Evolutionary conservation across 139 green algal species (phyloP), one percentile per base, ranked within the genome.

Genomic region (Chlamydomonas urium): DNA sequence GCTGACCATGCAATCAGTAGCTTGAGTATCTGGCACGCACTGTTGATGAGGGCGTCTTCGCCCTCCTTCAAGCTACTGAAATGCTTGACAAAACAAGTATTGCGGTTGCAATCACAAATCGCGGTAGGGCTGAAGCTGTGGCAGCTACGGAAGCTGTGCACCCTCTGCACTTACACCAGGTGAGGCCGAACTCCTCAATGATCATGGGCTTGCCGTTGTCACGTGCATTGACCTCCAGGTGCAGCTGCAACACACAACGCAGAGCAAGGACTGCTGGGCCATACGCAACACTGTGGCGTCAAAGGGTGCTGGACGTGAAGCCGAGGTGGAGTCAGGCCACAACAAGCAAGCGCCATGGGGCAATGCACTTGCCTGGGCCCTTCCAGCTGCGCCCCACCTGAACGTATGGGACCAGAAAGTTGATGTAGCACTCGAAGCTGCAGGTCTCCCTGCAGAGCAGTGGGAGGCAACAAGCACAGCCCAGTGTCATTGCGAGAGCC

Each of bases 161-260:
- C n/a, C n/a, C n/a, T n/a, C 57, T 35, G n/a, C 34, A 24, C n/a
- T n/a, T n/a, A n/a, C 63, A 79, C 65, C 67, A 79, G 2, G 74
- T 79, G 50, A 75, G 66, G 3, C 74, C 74, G 75, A 79, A 79
- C 57, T 79, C 74, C 66, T 79, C 74, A n/a, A 79, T 35, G 23
- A 79, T 47, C 28, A 79, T 5, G 8, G 74, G 74, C 66, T 79
- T 79, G 24, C 59, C 36, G 26, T 74, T 32, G 23, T 33, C 26
- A 24, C 4, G 37, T n/a, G 37, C 60, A 21, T 38, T 45, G 10
- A 67, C 31, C 33, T 67, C 60, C 31, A 47, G 31, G 28, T 67
- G 31, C 21, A 67, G 17, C 60, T 62, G 17, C 19, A 31, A 29
- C 19, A 62, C 53, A 62, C 17, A 62, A n/a, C n/a, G n/a, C n/a